Evolutionary conservation across 2,329 filamentous ascomycete species (phyloP).

Genomic region (Colletotrichum truncatum): DNA sequence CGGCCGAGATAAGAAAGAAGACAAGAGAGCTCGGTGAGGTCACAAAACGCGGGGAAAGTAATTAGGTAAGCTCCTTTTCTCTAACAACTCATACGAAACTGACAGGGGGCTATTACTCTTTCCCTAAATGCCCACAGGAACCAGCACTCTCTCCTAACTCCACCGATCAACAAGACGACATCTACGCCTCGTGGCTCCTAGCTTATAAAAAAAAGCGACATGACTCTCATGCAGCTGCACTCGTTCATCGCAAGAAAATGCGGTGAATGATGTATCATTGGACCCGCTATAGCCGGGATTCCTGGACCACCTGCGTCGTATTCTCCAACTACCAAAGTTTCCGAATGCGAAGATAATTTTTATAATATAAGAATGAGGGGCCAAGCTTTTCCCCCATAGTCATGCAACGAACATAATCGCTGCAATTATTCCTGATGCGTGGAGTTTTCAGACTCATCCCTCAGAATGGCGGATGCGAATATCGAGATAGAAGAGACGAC

Average conservation of each 20-base stretch:
- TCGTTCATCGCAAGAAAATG: too few species aligned
- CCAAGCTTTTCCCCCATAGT: too few species aligned
- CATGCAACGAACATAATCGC: not conserved
- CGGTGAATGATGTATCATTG: not conserved
- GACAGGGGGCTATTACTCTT: not conserved
- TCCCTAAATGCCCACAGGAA: not conserved
- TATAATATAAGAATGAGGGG: not conserved
- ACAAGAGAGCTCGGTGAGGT: not conserved
- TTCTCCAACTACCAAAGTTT: not conserved
- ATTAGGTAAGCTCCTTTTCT: not conserved
- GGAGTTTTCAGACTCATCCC: not conserved
- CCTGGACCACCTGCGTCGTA: not conserved
- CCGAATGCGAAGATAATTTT: not conserved
- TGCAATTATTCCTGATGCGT: not conserved
- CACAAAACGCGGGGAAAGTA: not conserved
- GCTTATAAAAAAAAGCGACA: not conserved
- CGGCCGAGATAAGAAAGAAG: not conserved
- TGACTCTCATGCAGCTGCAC: not conserved
- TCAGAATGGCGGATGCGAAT: not conserved
- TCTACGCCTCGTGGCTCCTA: not conserved
- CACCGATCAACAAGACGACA: not conserved
- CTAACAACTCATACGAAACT: not conserved
- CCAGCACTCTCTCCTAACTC: not conserved
- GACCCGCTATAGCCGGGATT: not conserved
- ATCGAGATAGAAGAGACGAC: not conserved